phyloP scores from a whole-genome alignment of 108 stramenopile species.

The Fragilariopsis cylindrus region DNA sequence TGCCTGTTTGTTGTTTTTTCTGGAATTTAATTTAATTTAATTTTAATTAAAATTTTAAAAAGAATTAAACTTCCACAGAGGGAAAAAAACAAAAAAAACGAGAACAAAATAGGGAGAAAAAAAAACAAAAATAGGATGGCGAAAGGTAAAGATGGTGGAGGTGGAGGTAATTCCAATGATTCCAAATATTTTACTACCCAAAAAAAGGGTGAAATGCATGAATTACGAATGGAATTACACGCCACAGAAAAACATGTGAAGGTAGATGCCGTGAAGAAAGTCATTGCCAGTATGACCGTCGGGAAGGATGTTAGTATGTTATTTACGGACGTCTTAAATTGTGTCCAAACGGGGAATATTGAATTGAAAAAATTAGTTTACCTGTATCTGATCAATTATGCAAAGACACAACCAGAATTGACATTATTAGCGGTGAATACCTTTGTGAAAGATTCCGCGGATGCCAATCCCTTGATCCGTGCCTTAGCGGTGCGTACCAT shows the following conservation, averaged over 20 bases:
- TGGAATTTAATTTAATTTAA: too few species aligned
- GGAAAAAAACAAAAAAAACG: neutral
- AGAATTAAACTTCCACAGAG: neutral
- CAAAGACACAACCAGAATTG: conserved; percentile 98
- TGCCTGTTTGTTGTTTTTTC: too few species aligned
- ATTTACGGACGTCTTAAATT: conserved; percentile 98
- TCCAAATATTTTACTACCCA: conserved; percentile 95
- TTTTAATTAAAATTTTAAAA: neutral
- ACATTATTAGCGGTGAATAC: conserved; percentile 99
- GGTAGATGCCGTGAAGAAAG: conserved; percentile 99
- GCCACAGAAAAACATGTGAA: conserved; percentile 91
- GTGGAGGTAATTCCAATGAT: conserved; percentile 69
- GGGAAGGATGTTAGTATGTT: conserved; percentile 98
- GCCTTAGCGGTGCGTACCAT: conserved; percentile 99
- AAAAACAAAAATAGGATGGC: conserved; percentile 20
- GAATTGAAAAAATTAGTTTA: conserved; percentile 99
- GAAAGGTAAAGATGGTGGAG: conserved; percentile 43
- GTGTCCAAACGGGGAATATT: conserved; percentile 99
- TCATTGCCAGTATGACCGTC: conserved; percentile 99
- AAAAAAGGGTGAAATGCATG: conserved; percentile 99
- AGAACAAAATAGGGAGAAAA: neutral
- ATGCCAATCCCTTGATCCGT: conserved; percentile 98
- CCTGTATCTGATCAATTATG: conserved; percentile 99
- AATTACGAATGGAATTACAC: conserved; percentile 95
- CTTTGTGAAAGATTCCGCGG: conserved; percentile 98